Evolutionary conservation across 129 eudicot species (phyloP).

Genomic region (Saposhnikovia divaricata): DNA sequence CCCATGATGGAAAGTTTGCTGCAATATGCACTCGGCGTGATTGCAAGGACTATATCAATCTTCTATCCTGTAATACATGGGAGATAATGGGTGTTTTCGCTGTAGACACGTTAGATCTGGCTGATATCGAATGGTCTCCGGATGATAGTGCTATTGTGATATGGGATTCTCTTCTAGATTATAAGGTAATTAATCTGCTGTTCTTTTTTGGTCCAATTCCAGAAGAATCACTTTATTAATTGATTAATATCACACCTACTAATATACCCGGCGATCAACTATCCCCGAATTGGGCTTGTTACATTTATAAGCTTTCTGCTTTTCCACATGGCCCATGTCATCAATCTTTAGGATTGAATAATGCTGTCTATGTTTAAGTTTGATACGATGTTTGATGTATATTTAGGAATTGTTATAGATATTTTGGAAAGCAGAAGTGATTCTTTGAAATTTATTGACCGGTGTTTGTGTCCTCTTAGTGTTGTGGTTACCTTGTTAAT

Average conservation of each 20-base stretch:
- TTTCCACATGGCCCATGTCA: neutral
- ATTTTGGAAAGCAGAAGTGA: neutral
- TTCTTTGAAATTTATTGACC: neutral
- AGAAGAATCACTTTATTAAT: neutral
- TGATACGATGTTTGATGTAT: neutral
- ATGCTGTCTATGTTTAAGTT: neutral
- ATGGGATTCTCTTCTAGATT: constrained; percentile 96
- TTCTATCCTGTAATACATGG: constrained; percentile 86
- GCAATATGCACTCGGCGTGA: constrained; percentile 97
- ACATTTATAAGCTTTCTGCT: neutral
- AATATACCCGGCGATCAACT: neutral
- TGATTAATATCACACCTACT: neutral
- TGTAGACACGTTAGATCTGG: constrained; percentile 87
- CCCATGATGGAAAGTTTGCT: constrained; percentile 91
- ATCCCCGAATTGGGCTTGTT: neutral
- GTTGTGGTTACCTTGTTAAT: neutral
- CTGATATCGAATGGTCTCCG: constrained; percentile 97
- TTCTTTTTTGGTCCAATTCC: neutral
- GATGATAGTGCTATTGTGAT: constrained; percentile 93
- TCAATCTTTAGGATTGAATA: neutral
- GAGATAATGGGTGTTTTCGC: constrained; percentile 94
- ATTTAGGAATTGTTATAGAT: neutral
- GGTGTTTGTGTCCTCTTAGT: neutral
- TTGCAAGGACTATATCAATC: constrained; percentile 88
- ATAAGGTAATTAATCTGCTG: constrained; percentile 44